Evolutionary conservation across 2,329 filamentous ascomycete genomes (phyloP), one percentile per base, ranked within the genome.

Genomic region (Paecilomyces formosus): DNA sequence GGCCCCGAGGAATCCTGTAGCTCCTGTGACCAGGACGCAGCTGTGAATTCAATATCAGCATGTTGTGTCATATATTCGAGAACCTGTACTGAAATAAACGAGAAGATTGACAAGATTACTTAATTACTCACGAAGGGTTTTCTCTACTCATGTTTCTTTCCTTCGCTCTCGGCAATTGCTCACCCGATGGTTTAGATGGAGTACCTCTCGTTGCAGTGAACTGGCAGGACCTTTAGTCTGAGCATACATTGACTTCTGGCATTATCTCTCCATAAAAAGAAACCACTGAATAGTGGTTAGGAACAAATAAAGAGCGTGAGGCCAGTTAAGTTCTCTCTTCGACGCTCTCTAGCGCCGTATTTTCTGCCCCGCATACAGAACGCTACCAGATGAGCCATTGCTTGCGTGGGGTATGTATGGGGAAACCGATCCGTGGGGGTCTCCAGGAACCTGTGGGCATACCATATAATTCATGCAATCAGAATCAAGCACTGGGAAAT

Each of bases 1-100:
- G 6, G 66, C 67, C 18, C 68, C 68, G 11, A 71, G 64, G 59
- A 67, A 68, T 50, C 68, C 68, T 21, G 67, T 68, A 1, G 63
- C 65, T 2, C 68, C 68, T 1, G 67, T 69, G 18, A 68, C 62
- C 39, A 68, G 62, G 28, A 67, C 61, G 53, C n/a, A 35, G 11
- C 31, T 35, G 31, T 35, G 11, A 35, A 3, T 15, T 6, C 11
- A 12, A 35, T 1, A 35, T 35, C 13, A 35, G 31, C 31, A 35
- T 26, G 24, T 26, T 26, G 24, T 3, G 24, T 6, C 24, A 3
- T 26, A 26, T 3, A 26, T 3, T 4, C 1, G 24, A 26, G 24
- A 3, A 6, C 24, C 2, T 3, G 24, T 26, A 26, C 24, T 26
- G 2, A 26, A 26, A 26, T 26, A 35, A 1, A 12, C 31, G 3